Evolutionary conservation across 139 green algal species (phyloP), one percentile per base, ranked within the genome.

Genomic region (Gonium pectorale): DNA sequence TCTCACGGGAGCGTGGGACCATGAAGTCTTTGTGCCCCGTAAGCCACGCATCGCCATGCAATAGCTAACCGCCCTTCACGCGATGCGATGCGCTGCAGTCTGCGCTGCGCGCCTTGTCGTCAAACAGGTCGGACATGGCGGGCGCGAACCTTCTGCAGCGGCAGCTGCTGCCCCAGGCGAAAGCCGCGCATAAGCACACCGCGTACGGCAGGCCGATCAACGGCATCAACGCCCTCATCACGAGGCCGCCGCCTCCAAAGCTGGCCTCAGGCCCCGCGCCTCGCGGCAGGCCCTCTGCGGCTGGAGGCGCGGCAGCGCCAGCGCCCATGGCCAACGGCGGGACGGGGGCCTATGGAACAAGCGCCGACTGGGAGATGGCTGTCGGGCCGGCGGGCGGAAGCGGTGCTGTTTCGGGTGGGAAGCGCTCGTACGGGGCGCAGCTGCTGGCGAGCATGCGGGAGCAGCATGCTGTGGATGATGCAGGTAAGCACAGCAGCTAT

Each of bases 71-170:
- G n/a, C n/a, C n/a, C n/a, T n/a, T n/a, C n/a, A n/a, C n/a, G n/a
- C n/a, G n/a, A n/a, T n/a, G n/a, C n/a, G n/a, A n/a, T n/a, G 24
- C 21, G 9, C n/a, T 43, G 8, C 78, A 84, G 78, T n/a, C 78
- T 0, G 78, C 78, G 22, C 78, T 84, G 9, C 43, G 63, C 31
- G 78, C 78, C 26, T 33, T 84, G 38, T 67, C 43, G 13, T 84
- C 78, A 21, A 52, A 54, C 11, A 62, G 78, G n/a, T 66, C 78
- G 9, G 78, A 84, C 43, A 84, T 84, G 63, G 62, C 62, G 3
- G 78, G 78, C 0, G 44, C 62, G 33, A 84, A 66, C 44, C 63
- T 84, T 43, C 62, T 84, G 46, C 78, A 84, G 63, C 62, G 78
- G 37, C 75, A 82, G 74, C 56, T 81, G 35, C 74, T 81, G 38